phyloP scores from a whole-genome alignment of 2,329 filamentous ascomycete species.

The Colletotrichum echinochloae region DNA sequence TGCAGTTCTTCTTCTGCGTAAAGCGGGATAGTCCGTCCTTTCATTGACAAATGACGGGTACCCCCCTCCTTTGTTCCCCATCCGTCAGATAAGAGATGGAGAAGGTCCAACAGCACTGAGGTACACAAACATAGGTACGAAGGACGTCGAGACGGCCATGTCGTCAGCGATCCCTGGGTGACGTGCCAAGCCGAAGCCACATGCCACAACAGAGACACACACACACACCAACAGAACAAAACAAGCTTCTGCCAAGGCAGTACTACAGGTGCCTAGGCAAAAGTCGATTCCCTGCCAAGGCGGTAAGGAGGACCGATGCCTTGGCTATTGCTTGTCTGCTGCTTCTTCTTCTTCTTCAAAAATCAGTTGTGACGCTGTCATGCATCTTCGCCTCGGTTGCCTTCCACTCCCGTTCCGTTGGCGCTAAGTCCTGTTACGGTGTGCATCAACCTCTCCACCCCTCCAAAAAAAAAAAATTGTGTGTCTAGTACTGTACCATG shows the following conservation, averaged over 20 bases:
- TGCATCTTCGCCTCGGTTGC: no score
- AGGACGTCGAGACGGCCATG: background rate
- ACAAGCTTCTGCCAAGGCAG: conserved; percentile 39
- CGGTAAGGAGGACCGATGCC: conserved; percentile 18
- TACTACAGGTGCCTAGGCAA: background rate
- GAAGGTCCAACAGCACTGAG: no score
- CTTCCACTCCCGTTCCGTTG: no score
- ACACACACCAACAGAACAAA: conserved; percentile 3
- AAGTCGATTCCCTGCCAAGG: conserved; percentile 9
- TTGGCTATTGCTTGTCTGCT: conserved; percentile 5
- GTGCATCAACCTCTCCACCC: no score
- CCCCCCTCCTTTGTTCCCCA: background rate
- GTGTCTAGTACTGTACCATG: no score
- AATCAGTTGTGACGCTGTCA: no score
- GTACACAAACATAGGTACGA: no score
- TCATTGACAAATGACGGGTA: background rate
- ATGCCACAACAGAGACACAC: background rate
- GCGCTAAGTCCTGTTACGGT: no score
- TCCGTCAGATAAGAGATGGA: background rate
- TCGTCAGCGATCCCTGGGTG: conserved; percentile 33
- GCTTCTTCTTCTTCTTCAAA: no score
- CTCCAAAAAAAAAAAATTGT: no score
- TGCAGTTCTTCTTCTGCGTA: background rate
- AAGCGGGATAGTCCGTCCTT: conserved; percentile 17
- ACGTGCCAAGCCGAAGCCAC: conserved; percentile 39